Base-by-base conservation (phyloP, 2,329 filamentous ascomycete species). In the Raffaelea ambrosiae region DNA sequence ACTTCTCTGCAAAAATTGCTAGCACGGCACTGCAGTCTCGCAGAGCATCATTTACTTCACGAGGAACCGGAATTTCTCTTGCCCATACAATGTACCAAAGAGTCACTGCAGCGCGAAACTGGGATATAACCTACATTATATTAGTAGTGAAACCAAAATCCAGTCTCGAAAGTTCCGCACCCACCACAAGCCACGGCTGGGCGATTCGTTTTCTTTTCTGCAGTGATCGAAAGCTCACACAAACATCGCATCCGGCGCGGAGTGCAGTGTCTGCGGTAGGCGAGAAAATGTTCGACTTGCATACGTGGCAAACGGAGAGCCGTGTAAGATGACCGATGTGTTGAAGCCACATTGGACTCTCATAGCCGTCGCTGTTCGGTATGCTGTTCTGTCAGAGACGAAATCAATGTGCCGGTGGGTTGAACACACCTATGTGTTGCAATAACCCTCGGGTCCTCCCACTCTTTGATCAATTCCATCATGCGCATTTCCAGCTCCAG, bases 1-100 rank as follows among this genome's bases (percentile, higher is more conserved):
- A 66, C 1, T 58, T 57, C 46, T 65, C 62, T 0, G 63, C 61
- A 47, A 64, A 59, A 18, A 64, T 61, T 5, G 63, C 59, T 11
- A 66, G 57, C n/a, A 62, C 61, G 35, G 60, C 64, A 5, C 58
- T 61, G 45, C 64, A 66, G 8, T 63, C 61, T 19, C 63, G 50
- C n/a, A 66, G 48, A 1, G 63, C 63, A 40, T 66, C 61, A 21
- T 31, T 46, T 10, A 49, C 48, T 11, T 47, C 40, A 22, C 48
- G 31, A 1, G 43, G 44, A 2, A 49, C 44, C 2, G 44, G 40
- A 9, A 46, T 44, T 3, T 39, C 44, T 14, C 48, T 29, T 11
- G 40, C 44, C 48, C 48, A 50, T 4, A 47, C 44, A 29, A 47
- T 50, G 31, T 50, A 50, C 44, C 44, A 47, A n/a, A 50, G 40